A percentile compares a stretch with the other conserved stretches of the same genome.
Evolutionary conservation across 2,329 filamentous ascomycete genomes (phyloP).

Genomic region (Biscogniauxia mediterranea): DNA sequence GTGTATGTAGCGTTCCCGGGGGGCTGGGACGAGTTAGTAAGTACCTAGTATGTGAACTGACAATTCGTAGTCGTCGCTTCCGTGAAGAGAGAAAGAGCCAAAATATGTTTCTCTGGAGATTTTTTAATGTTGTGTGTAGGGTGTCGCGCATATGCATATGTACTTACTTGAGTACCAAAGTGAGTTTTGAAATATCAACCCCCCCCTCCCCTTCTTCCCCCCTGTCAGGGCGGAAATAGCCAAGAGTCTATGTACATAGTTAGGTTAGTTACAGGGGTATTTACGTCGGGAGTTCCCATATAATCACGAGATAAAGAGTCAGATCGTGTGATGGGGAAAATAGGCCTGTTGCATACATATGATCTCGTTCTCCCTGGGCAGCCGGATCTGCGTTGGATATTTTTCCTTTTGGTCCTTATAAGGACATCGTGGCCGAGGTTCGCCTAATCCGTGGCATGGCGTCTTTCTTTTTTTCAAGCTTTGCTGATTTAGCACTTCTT

Average conservation of each 20-base stretch:
- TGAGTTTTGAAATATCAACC: background rate
- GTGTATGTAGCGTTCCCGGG: background rate
- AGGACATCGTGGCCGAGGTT: background rate
- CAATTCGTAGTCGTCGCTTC: background rate
- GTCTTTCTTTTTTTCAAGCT: background rate
- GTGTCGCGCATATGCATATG: too few relatives aligned
- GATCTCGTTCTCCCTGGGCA: background rate
- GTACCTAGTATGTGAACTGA: background rate
- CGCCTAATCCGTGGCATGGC: background rate
- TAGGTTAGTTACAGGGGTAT: background rate
- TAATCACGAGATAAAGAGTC: background rate
- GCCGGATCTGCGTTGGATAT: background rate
- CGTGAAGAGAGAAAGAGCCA: background rate
- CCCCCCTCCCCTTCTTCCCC: too few relatives aligned
- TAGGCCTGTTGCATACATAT: background rate
- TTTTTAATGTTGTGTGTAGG: too few relatives aligned
- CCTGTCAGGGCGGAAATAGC: background rate
- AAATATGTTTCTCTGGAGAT: background rate
- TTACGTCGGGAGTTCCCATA: background rate
- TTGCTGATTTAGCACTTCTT: background rate
- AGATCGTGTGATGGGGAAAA: background rate
- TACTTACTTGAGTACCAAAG: background rate
- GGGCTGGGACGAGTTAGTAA: background rate
- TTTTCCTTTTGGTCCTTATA: background rate
- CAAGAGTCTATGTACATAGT: background rate